A percentile compares a stretch with the other conserved stretches of the same genome.
Conservation (phyloP, 352 stramenopile species). For the Phytophthora hybrid region DNA sequence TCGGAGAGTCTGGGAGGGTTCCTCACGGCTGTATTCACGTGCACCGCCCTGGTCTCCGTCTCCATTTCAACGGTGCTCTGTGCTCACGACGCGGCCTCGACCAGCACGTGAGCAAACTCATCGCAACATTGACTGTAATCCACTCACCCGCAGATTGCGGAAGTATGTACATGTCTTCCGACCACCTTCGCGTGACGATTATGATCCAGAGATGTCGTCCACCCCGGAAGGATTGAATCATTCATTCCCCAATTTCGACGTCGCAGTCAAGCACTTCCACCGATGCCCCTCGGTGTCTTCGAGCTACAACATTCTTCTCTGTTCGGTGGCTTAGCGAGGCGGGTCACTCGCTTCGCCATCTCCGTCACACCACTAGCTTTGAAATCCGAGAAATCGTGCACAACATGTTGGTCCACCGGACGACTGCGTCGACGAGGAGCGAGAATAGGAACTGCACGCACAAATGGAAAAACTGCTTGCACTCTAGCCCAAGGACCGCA, state of each 20-base stretch:
- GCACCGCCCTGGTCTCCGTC: constrained; percentile 7
- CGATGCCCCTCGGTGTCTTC: neutral
- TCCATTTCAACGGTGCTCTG: constrained; percentile 3
- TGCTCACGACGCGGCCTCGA: neutral
- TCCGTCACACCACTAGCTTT: neutral
- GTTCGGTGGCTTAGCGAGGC: no score
- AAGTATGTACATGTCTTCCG: no score
- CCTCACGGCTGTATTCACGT: constrained; percentile 26
- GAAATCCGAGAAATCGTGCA: neutral
- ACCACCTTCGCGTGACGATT: neutral
- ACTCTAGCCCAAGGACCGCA: neutral
- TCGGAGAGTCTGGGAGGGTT: constrained; percentile 14
- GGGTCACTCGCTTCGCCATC: neutral
- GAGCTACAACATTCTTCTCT: neutral
- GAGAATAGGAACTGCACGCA: neutral
- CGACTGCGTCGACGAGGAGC: neutral
- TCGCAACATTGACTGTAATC: no score
- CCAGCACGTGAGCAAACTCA: neutral
- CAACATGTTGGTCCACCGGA: neutral
- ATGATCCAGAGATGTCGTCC: neutral
- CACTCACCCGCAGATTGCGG: neutral
- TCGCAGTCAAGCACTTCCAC: neutral
- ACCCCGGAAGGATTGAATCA: neutral
- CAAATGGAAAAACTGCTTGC: neutral
- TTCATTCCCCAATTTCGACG: neutral